A percentile compares a stretch with the other conserved stretches of the same genome.
Evolutionary conservation across 2,329 filamentous ascomycete species (phyloP).

Genomic region (Sphaerostilbella broomeana): DNA sequence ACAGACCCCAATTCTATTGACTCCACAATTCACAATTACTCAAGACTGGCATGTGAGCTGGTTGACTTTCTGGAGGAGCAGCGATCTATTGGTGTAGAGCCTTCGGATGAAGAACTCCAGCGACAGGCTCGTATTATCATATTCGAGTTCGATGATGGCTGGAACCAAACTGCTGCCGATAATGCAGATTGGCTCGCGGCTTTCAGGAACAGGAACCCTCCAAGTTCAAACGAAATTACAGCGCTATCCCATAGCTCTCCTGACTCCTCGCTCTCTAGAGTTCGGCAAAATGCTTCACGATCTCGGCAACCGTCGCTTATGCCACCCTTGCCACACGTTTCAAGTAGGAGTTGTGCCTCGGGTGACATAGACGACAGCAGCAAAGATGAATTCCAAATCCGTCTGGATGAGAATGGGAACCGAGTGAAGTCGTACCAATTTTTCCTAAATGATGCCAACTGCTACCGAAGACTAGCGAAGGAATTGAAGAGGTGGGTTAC

Average conservation of each 20-base stretch:
- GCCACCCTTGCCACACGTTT: neutral
- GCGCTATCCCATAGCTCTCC: no score
- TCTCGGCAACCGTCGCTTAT: no score
- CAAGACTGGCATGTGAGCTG: constrained; percentile 49
- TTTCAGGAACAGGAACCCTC: constrained; percentile 44
- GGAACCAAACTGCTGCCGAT: constrained; percentile 59
- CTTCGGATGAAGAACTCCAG: constrained; percentile 49
- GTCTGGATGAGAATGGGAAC: constrained; percentile 4
- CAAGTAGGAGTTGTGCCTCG: no score
- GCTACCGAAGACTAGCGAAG: constrained; percentile 48
- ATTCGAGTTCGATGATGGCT: constrained; percentile 55
- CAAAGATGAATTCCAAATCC: neutral
- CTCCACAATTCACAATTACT: constrained; percentile 54
- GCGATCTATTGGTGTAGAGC: constrained; percentile 38
- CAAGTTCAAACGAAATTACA: constrained; percentile 10
- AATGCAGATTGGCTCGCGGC: constrained; percentile 45
- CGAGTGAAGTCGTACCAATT: constrained; percentile 25
- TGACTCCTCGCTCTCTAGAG: neutral
- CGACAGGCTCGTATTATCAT: constrained; percentile 53
- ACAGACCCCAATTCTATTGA: constrained; percentile 50
- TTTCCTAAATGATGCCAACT: constrained; percentile 55
- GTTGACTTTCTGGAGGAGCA: constrained; percentile 45
- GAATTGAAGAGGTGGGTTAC: constrained; percentile 48
- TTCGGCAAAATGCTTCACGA: no score
- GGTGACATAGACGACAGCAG: neutral